These are phyloP conservation scores for Xylaria flabelliformis DNA, from an alignment of 495 filamentous ascomycete genomes.

Conservation along the genomic window DNA sequence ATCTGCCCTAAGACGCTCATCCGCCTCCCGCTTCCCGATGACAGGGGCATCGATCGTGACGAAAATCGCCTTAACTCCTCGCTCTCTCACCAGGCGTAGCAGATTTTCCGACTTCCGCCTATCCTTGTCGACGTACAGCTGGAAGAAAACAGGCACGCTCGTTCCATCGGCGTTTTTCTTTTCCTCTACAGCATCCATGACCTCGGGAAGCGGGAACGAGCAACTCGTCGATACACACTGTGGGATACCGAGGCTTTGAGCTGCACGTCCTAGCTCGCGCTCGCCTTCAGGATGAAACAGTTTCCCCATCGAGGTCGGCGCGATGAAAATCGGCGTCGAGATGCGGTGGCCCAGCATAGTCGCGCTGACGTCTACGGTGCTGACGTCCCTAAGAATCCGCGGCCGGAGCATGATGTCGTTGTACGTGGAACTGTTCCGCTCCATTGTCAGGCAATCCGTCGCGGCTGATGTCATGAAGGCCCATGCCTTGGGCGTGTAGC, in stretches of 20 bases:
- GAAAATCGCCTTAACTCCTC: conserved; percentile 70
- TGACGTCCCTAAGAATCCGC: conserved; percentile 73
- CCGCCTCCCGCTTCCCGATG: conserved; percentile 67
- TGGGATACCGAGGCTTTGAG: conserved; percentile 54
- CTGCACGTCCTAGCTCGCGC: conserved; percentile 69
- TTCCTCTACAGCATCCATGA: conserved; percentile 54
- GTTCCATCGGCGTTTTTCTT: conserved; percentile 14
- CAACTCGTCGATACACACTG: conserved; percentile 73
- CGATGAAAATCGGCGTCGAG: conserved; percentile 69
- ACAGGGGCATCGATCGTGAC: conserved; percentile 73
- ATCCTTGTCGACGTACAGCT: conserved; percentile 82
- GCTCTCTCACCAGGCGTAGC: conserved; percentile 60
- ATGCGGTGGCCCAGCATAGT: conserved; percentile 67
- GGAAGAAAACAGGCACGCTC: conserved; percentile 68
- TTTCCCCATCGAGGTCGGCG: conserved; percentile 77
- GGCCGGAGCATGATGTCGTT: conserved; percentile 74
- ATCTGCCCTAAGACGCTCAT: conserved; percentile 62
- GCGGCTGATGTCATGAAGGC: conserved; percentile 85
- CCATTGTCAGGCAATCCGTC: conserved; percentile 73
- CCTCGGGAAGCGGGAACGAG: conserved; percentile 68
- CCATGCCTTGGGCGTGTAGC: conserved; percentile 73
- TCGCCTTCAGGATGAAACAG: conserved; percentile 77
- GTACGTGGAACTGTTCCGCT: conserved; percentile 60
- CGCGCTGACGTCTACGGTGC: conserved; percentile 59
- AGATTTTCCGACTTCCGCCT: conserved; percentile 70